Base-by-base conservation (phyloP, 139 green algal genomes). In the Mesotaenium endlicherianum region DNA sequence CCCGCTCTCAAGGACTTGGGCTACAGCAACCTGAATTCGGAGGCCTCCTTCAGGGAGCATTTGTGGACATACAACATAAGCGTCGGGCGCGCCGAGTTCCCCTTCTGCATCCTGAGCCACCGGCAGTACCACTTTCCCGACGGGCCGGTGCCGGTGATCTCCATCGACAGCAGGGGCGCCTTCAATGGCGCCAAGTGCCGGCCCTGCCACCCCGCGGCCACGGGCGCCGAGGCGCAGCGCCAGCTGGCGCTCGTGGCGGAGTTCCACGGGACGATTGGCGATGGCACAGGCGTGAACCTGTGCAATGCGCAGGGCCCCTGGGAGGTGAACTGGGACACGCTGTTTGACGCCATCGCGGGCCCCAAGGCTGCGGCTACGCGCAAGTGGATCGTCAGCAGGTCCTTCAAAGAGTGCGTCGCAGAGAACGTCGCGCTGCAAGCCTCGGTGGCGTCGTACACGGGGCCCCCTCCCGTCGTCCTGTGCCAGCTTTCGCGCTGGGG, bases 111-210 rank as follows among this genome's bases (percentile, higher is more conserved):
- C 3, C 39, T 87, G 0, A 79, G 26, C 16, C n/a, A 70, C 36
- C 81, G 77, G 20, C 30, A 47, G 47, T 83, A 78, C 16, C 14
- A 5, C 8, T 80, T 11, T 11, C 47, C 71, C 11, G 5, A 5
- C 6, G 71, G 31, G 36, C 31, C 26, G 4, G 71, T 30, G 4
- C n/a, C 39, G 16, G 42, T 86, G 16, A 31, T 85, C 4, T 60
- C 72, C 17, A 49, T 86, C 1, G 59, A 11, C 0, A 78, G n/a
- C 39, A 20, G 8, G 40, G 55, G 14, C n/a, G 26, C 74, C 20
- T 6, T 87, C 14, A 87, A 87, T n/a, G 81, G 81, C 0, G 81
- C 58, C 47, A 85, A 87, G 41, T 87, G 81, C 39, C 17, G 74
- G 55, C 81, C 81, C 14, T 87, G 81, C 71, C 41, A 26, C 6